Base-by-base conservation (phyloP, 495 filamentous ascomycete genomes). In the Niebla homalea region DNA sequence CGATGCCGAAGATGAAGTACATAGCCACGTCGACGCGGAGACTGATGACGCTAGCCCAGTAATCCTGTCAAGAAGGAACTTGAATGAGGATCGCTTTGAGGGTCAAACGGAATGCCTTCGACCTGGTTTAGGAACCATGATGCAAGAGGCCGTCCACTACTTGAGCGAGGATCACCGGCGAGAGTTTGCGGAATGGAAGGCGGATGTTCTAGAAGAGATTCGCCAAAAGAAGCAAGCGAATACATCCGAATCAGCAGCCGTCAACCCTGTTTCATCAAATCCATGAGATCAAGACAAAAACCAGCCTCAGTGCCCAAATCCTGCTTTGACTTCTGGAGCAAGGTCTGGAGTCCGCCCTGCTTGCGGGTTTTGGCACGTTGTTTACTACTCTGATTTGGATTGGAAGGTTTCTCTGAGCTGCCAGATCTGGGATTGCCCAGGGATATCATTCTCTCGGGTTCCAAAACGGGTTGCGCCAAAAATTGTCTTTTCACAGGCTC, bases 91-190 rank as follows among this genome's bases (percentile, higher is more conserved):
- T 10, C 29, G 8, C 14, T 12, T 32, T 5, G 54, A 61, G 37
- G 59, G 54, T 19, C 23, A 16, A 18, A 18, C 1, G 10, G 60
- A 60, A 14, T 48, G 45, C 36, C 63, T 80, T 3, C 60, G 78
- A 25, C 73, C 76, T 15, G 76, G 77, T 49, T 57, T 81, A 21
- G 84, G 84, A 14, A 87, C 81, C 2, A 92, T 92, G 85, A 82
- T 94, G 67, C 85, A 93, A 64, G 81, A 84, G 51, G 72, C 77
- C 39, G 80, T 88, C 49, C 87, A 95, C 64, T 93, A 79, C 62
- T 61, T 95, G 57, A 83, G 81, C 49, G 80, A 85, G 20, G 70
- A 76, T 44, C 80, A 80, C 48, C 68, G 73, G 54, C 73, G 73
- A 50, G 80, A 85, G 26, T 94, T 82, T 64, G 60, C 67, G 20